A percentile compares a stretch with the other conserved stretches of the same genome.
phyloP scores from a whole-genome alignment of 257 asterid genomes.

The Asclepias syriaca region DNA sequence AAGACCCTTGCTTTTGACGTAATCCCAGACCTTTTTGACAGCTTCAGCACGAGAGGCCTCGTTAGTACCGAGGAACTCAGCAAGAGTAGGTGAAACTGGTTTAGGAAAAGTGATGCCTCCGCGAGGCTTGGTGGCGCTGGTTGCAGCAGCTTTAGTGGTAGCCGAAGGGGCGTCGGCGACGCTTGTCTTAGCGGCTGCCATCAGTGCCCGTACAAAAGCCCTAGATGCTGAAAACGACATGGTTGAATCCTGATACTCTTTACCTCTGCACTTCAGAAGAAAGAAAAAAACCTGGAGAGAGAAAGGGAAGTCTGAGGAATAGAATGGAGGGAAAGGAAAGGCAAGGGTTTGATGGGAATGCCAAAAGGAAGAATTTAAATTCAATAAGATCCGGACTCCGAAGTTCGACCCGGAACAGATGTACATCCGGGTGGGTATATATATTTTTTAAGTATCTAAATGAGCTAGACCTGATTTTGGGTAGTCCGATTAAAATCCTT shows the following conservation, averaged over 20 bases:
- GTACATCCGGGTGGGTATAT: too few species aligned
- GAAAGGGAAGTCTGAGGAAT: neutral
- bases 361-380: neutral
- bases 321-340: slow-evolving; percentile 7
- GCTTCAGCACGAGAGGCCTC: slow-evolving; percentile 32
- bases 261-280: neutral
- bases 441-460: too few species aligned
- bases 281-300: slow-evolving; percentile 4
- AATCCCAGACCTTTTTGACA: slow-evolving; percentile 31
- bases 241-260: neutral
- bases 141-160: slow-evolving; percentile 10
- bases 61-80: slow-evolving; percentile 22
- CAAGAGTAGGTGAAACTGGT: slow-evolving; percentile 28
- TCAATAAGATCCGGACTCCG: too few species aligned
- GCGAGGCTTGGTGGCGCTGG: slow-evolving; percentile 12
- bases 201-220: slow-evolving; percentile 39
- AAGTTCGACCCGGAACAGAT: too few species aligned
- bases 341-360: slow-evolving; percentile 1
- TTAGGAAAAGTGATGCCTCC: slow-evolving; percentile 16
- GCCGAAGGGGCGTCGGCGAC: neutral
- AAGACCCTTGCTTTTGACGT: slow-evolving; percentile 34
- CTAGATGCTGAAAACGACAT: slow-evolving; percentile 37
- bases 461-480: too few species aligned
- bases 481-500: too few species aligned
- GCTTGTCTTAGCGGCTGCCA: slow-evolving; percentile 45